phyloP scores from a whole-genome alignment of 148 eudicot genomes.

The Vaccinium myrtillus region DNA sequence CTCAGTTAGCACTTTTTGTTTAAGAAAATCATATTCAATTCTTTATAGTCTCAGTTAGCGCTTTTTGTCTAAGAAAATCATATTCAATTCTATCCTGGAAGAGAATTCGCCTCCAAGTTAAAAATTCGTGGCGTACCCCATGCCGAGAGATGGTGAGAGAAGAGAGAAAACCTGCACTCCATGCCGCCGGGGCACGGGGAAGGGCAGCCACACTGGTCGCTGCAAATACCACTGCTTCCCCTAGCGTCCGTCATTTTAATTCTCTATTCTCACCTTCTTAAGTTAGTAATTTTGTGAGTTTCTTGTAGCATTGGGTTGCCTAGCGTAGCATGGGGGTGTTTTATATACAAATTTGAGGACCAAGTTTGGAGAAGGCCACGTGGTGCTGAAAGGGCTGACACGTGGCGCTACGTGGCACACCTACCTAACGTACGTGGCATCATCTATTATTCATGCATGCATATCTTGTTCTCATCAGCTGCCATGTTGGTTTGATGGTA shows the following conservation, averaged over 20 bases:
- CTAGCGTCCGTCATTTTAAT: slow-evolving; percentile 41
- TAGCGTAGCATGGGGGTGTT: neutral
- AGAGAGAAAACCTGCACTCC: slow-evolving; percentile 36
- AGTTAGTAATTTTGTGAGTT: neutral
- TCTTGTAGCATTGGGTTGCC: too few relatives aligned
- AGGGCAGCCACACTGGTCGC: slow-evolving; percentile 60
- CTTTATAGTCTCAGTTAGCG: too few relatives aligned
- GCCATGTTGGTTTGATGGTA: neutral
- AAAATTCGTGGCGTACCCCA: too few relatives aligned
- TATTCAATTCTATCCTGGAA: too few relatives aligned
- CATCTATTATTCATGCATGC: neutral
- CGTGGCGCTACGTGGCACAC: neutral
- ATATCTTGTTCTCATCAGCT: neutral
- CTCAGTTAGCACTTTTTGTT: too few relatives aligned
- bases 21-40: too few relatives aligned
- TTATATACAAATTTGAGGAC: neutral
- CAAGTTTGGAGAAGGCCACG: neutral
- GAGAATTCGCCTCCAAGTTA: too few relatives aligned
- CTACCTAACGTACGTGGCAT: neutral
- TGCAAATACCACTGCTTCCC: slow-evolving; percentile 29
- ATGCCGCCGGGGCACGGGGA: slow-evolving; percentile 55
- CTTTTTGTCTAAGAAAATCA: too few relatives aligned
- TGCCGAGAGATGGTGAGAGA: too few relatives aligned
- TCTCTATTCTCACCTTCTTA: neutral
- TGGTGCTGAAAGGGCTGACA: neutral